A percentile compares a stretch with the other conserved stretches of the same genome.
Evolutionary conservation across 192 early-diverging fungal species (phyloP).

Genomic region (Coemansia sp.): DNA sequence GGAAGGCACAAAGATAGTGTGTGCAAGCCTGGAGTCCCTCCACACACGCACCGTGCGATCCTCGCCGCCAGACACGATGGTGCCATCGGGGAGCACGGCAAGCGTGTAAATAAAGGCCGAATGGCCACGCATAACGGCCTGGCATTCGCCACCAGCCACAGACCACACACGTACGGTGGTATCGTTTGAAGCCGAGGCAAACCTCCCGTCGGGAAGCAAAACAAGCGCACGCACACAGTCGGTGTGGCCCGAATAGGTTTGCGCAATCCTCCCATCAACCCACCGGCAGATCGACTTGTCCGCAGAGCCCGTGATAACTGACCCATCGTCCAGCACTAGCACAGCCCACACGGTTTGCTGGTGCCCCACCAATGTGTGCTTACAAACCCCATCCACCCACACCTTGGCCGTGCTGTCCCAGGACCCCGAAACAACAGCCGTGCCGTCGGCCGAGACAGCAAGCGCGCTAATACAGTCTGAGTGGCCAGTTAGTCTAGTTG

Average conservation of each 20-base stretch:
- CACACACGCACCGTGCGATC: constrained; percentile 88
- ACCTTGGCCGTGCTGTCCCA: constrained; percentile 95
- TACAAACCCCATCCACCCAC: constrained; percentile 79
- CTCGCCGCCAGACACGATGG: constrained; percentile 90
- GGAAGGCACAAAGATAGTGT: constrained; percentile 84
- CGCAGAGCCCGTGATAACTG: constrained; percentile 83
- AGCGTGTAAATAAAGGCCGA: constrained; percentile 92
- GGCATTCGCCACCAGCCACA: constrained; percentile 61
- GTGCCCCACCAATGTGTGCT: constrained; percentile 76
- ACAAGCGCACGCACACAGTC: constrained; percentile 88
- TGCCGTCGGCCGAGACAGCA: constrained; percentile 58
- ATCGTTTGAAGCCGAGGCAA: constrained; percentile 90
- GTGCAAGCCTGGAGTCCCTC: constrained; percentile 68
- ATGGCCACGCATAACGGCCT: constrained; percentile 80
- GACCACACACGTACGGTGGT: constrained; percentile 85
- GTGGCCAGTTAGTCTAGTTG: constrained; percentile 78
- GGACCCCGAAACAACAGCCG: constrained; percentile 87
- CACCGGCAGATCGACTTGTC: constrained; percentile 90
- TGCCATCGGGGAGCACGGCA: constrained; percentile 65
- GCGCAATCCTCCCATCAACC: constrained; percentile 64
- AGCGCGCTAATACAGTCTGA: constrained; percentile 85
- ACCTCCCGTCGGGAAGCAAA: constrained; percentile 60
- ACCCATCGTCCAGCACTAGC: constrained; percentile 67
- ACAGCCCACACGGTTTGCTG: constrained; percentile 90
- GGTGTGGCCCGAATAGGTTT: constrained; percentile 77